Percentiles rank a stretch among this genome's conserved stretches.
Conservation (phyloP, 345 rosid genomes). For the Brassica cretica region DNA sequence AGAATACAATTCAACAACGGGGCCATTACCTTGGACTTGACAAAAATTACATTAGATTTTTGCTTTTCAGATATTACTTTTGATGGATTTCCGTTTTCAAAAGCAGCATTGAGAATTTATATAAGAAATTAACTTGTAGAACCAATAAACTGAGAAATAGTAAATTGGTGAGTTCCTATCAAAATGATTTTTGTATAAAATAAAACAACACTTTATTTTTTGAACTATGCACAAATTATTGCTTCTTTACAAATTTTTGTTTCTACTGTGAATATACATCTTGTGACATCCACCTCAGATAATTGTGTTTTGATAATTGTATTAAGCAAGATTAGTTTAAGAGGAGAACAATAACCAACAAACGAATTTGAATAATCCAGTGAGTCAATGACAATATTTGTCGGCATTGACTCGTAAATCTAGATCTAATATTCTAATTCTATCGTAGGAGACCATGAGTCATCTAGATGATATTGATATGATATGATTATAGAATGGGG, state of each 20-base stretch:
- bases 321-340: background rate
- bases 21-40: constrained; percentile 16
- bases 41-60: background rate
- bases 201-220: background rate
- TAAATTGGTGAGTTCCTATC: background rate
- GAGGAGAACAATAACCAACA: background rate
- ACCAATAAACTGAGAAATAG: background rate
- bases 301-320: no score
- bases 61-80: background rate
- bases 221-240: background rate
- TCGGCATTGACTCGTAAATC: constrained; percentile 17
- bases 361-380: background rate
- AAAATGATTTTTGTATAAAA: no score
- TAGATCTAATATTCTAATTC: background rate
- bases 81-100: background rate
- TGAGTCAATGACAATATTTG: constrained; percentile 29
- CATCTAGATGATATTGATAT: background rate
- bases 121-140: background rate
- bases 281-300: no score
- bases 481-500: background rate
- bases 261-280: no score
- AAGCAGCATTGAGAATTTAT: background rate
- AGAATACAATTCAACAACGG: background rate
- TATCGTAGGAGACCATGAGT: background rate
- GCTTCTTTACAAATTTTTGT: background rate